These are phyloP conservation scores for Magnolia kwangsiensis DNA, from an alignment of 164 flowering plant genomes.

Conservation along the genomic window DNA sequence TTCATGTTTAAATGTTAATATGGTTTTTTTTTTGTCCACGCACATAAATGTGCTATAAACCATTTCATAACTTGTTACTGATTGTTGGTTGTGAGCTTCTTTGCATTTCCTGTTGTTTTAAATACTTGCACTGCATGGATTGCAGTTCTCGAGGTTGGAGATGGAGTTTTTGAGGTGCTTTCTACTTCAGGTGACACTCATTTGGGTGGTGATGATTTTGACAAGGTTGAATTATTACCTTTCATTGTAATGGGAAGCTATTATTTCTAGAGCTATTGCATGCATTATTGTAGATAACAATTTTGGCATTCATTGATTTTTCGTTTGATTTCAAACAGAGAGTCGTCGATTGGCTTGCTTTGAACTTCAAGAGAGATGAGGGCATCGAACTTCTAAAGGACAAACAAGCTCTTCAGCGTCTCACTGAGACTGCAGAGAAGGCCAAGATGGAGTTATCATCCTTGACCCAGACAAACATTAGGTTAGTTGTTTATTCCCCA, in stretches of 20 bases:
- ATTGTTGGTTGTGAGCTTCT: background rate
- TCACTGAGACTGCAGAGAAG: constrained; percentile 53
- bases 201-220: constrained; percentile 88
- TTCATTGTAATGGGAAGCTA: background rate
- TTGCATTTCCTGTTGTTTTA: background rate
- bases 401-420: constrained; percentile 59
- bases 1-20: too few species aligned
- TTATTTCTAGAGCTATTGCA: background rate
- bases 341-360: constrained; percentile 75
- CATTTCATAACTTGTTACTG: background rate
- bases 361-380: constrained; percentile 65
- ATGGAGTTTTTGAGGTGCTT: constrained; percentile 87
- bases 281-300: background rate
- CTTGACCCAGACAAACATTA: constrained; percentile 44
- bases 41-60: background rate
- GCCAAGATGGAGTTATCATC: constrained; percentile 62
- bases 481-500: constrained; percentile 19
- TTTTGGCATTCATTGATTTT: background rate
- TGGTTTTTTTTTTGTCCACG: background rate
- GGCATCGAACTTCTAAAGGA: constrained; percentile 74
- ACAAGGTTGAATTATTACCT: constrained; percentile 49
- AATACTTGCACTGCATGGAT: background rate
- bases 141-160: constrained; percentile 89
- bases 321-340: constrained; percentile 28
- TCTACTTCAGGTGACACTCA: constrained; percentile 87